Evolutionary conservation across 768 basidiomycete genomes (phyloP).

Genomic region (Amanita inopinata): DNA sequence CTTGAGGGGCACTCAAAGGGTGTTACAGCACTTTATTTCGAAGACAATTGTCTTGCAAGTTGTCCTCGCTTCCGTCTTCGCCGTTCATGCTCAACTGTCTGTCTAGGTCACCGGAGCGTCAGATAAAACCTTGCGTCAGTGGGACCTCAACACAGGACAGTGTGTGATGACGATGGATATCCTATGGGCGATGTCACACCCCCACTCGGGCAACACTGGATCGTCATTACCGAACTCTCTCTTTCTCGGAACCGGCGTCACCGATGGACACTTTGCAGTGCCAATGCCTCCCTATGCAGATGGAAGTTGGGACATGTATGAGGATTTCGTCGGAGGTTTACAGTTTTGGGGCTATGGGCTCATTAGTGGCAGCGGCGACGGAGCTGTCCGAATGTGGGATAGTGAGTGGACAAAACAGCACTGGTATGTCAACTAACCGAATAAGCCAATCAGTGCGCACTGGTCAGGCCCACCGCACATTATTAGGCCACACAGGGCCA

Average conservation of each 20-base stretch:
- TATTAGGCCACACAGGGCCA: slow-evolving; percentile 87
- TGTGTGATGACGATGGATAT: slow-evolving; percentile 99
- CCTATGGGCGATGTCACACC: slow-evolving; percentile 97
- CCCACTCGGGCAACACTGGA: slow-evolving; percentile 38
- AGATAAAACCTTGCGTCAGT: slow-evolving; percentile 96
- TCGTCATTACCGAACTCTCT: slow-evolving; percentile 31
- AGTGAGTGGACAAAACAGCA: slow-evolving; percentile 48
- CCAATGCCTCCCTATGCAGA: slow-evolving; percentile 85
- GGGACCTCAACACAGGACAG: slow-evolving; percentile 96
- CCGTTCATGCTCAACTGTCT: slow-evolving; percentile 14
- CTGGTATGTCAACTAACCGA: neutral
- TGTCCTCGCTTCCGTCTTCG: slow-evolving; percentile 2
- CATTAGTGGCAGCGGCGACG: slow-evolving; percentile 94
- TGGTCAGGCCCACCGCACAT: slow-evolving; percentile 89
- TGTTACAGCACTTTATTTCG: slow-evolving; percentile 91
- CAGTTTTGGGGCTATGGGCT: slow-evolving; percentile 99
- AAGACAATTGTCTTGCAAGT: slow-evolving; percentile 84
- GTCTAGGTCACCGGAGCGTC: slow-evolving; percentile 90
- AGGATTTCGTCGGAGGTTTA: slow-evolving; percentile 94
- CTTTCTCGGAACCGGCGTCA: slow-evolving; percentile 44
- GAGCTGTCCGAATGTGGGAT: slow-evolving; percentile 99
- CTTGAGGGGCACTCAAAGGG: slow-evolving; percentile 90
- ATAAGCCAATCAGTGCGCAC: slow-evolving; percentile 67
- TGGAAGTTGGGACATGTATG: slow-evolving; percentile 89
- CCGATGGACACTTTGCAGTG: slow-evolving; percentile 62